Base-by-base conservation (phyloP, 2,329 filamentous ascomycete genomes). In the Colletotrichum higginsianum region DNA sequence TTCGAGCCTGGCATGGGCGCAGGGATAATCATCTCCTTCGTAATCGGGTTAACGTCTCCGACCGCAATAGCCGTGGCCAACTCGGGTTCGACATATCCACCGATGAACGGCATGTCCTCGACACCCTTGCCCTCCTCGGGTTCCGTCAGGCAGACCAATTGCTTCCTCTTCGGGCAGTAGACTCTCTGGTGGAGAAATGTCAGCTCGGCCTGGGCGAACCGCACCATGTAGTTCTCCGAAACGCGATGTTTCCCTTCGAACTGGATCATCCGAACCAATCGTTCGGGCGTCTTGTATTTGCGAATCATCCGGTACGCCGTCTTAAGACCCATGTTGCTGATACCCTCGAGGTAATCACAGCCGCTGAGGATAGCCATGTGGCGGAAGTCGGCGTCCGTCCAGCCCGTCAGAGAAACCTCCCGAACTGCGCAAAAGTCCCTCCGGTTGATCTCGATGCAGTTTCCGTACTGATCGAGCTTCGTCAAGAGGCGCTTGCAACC, bases 181-280 rank as follows among this genome's bases (percentile, higher is more conserved):
- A 98, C 96, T 82, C 96, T 93, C 83, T 98, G 96, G 78, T 98
- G 93, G 21, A 98, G 84, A 78, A 99, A 99, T 0, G 96, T 98
- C 75, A 94, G 85, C 81, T 99, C 96, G 0, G 96, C 96, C 79
- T 96, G 92, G 73, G 90, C 89, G 79, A 98, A 99, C 23, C 89
- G 86, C 9, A 93, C 90, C 38, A 96, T 84, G 79, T 98, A 99
- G 73, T 93, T 92, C 49, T 91, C 85, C 0, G 96, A 95, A 12
- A 99, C 88, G 64, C 89, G 89, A 76, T 91, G 92, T 79, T 97
- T 95, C 21, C 94, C 95, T 66, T 98, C 95, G 75, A 98, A 97
- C 75, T 95, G 94, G 23, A 98, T 84, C 84, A 94, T 93, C 62
- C 91, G 91, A 67, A 99, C 84, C 21, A 97, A 88, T 70, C 91